Base-by-base conservation (phyloP, 2,329 filamentous ascomycete genomes). In the Fusarium verticillioides region DNA sequence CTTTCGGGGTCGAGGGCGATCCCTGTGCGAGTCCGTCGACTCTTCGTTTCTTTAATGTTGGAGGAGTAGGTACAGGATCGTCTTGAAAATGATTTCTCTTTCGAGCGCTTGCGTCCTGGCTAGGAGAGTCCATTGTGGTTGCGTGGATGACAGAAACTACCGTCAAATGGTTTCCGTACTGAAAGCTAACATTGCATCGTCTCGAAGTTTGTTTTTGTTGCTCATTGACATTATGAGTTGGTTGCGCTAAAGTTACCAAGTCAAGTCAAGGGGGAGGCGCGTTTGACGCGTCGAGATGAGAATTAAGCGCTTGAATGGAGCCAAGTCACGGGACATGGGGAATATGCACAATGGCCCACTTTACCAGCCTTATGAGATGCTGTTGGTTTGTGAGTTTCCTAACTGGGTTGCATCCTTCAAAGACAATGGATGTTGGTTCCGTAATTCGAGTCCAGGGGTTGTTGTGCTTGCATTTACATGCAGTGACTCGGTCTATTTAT, bases 41-140 rank as follows among this genome's bases (percentile, higher is more conserved):
- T 66, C 75, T 79, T 50, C 77, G 78, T 37, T 77, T 80, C 73
- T 82, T 82, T 66, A 75, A 66, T 11, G 80, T 63, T 8, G 75
- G 52, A 28, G 80, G 78, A 43, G 78, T 80, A n/a, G 72, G 63
- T 21, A 68, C 64, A 26, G 72, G 69, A 19, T 79, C 75, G 42
- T 76, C 76, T 37, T 73, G 66, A n/a, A 75, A 36, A 43, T 69
- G 65, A 42, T 50, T 54, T 75, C 77, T 72, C 65, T 79, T 80
- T 52, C 76, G 70, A 53, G 72, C 76, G 49, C 53, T 75, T 7
- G 42, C 56, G 23, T 54, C 32, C 40, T 75, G 71, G 28, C 69
- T 66, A 30, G 66, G 69, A 44, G 77, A 75, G 47, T 80, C 75
- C 80, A 82, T 82, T 30, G n/a, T 57, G 37, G 52, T n/a, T 16